Evolutionary conservation across 805 yeast genomes (phyloP).

Genomic region (Ogataea paradorogensis): DNA sequence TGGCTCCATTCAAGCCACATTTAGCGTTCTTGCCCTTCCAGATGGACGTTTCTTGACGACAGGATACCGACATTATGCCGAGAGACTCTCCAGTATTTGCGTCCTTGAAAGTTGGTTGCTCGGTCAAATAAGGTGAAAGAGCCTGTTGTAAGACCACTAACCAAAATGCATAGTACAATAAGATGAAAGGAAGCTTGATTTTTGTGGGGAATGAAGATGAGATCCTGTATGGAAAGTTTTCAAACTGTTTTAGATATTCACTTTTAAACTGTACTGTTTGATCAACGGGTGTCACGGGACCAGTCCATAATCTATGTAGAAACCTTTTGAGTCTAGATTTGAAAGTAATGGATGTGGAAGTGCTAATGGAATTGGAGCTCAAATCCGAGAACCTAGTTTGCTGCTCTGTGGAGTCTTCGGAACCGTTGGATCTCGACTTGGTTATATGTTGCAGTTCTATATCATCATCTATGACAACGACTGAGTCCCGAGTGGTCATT

Average conservation of each 20-base stretch:
- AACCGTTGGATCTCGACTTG: conserved; percentile 8
- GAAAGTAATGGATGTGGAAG: not conserved
- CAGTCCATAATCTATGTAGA: conserved; percentile 44
- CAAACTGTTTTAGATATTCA: conserved; percentile 31
- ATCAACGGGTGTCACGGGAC: conserved; percentile 50
- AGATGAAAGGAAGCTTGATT: conserved; percentile 31
- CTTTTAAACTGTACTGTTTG: conserved; percentile 41
- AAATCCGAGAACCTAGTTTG: conserved; percentile 2
- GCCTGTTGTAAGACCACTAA: conserved; percentile 36
- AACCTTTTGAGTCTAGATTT: conserved; percentile 8
- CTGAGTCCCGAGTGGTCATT: conserved; percentile 1
- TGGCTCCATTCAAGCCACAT: conserved; percentile 71
- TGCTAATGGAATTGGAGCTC: conserved; percentile 1
- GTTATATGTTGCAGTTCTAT: conserved; percentile 5
- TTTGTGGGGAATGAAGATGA: conserved; percentile 28
- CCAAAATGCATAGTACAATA: conserved; percentile 48
- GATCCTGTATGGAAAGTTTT: conserved; percentile 42
- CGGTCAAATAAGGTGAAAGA: conserved; percentile 44
- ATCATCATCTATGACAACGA: conserved; percentile 5
- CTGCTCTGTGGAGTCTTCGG: conserved; percentile 6
- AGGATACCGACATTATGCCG: conserved; percentile 45
- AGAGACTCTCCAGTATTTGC: conserved; percentile 6
- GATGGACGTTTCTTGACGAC: conserved; percentile 43
- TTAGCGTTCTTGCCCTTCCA: conserved; percentile 76
- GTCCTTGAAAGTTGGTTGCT: conserved; percentile 36